Evolutionary conservation across 2,329 filamentous ascomycete genomes (phyloP).

Genomic region (Fusarium miscanthi): DNA sequence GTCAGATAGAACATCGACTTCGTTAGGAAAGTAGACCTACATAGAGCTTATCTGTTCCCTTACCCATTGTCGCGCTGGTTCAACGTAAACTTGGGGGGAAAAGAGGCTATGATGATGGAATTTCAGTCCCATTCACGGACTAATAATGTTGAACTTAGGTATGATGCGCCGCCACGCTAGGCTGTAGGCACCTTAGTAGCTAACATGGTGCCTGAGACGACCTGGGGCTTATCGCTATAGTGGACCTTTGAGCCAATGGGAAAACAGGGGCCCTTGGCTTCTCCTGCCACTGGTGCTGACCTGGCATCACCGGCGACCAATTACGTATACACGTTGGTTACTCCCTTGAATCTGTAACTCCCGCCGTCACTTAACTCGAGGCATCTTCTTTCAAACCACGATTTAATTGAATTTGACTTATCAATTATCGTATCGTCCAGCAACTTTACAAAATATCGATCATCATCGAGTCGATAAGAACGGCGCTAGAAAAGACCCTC

Average conservation of each 20-base stretch:
- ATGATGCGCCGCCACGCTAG: conserved; percentile 32
- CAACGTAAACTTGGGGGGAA: neutral
- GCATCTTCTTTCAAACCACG: conserved; percentile 21
- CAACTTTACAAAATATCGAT: neutral
- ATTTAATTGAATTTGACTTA: neutral
- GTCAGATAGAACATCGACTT: neutral
- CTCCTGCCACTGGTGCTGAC: conserved; percentile 35
- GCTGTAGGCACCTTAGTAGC: neutral
- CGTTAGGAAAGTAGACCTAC: conserved; percentile 40
- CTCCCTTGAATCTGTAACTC: conserved; percentile 31
- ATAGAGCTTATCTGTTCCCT: conserved; percentile 60
- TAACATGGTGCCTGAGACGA: conserved; percentile 26
- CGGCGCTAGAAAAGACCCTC: conserved; percentile 13
- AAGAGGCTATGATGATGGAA: conserved; percentile 28
- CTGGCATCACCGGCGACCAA: conserved; percentile 44
- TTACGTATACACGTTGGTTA: conserved; percentile 43
- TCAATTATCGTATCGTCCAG: neutral
- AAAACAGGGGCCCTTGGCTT: conserved; percentile 4
- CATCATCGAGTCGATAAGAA: neutral
- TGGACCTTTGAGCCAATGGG: conserved; percentile 18
- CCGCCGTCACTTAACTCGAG: conserved; percentile 1
- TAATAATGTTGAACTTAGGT: neutral
- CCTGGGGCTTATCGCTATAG: conserved; percentile 38
- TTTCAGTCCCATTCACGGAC: neutral
- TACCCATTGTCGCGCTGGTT: conserved; percentile 50